A percentile compares a stretch with the other conserved stretches of the same genome.
phyloP scores from a whole-genome alignment of 352 stramenopile genomes.

The Phytophthora ohioensis region DNA sequence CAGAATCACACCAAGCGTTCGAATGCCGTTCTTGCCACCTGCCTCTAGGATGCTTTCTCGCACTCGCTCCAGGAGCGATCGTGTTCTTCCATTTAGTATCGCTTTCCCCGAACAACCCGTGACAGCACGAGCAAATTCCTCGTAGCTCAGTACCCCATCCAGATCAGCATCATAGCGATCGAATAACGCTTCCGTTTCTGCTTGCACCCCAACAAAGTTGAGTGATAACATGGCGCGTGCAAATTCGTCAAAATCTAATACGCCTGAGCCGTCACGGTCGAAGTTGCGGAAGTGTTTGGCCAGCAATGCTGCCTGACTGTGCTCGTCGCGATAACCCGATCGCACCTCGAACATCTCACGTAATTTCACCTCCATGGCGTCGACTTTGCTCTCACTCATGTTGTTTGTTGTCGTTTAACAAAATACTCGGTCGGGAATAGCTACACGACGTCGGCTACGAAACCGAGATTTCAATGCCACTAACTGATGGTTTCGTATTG shows the following conservation, averaged over 20 bases:
- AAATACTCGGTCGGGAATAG: neutral
- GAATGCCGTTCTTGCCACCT: slow-evolving; percentile 80
- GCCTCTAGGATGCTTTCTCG: slow-evolving; percentile 63
- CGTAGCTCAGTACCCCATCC: slow-evolving; percentile 79
- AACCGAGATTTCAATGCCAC: neutral
- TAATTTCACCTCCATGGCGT: slow-evolving; percentile 65
- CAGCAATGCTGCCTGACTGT: slow-evolving; percentile 57
- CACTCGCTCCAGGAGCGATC: slow-evolving; percentile 54
- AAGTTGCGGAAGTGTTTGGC: slow-evolving; percentile 84
- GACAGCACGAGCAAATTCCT: slow-evolving; percentile 69
- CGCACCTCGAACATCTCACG: slow-evolving; percentile 76
- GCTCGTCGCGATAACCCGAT: slow-evolving; percentile 72
- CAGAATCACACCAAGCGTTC: slow-evolving; percentile 71
- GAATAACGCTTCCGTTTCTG: slow-evolving; percentile 87
- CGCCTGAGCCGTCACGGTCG: slow-evolving; percentile 71
- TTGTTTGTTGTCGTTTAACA: neutral
- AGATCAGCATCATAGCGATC: slow-evolving; percentile 90
- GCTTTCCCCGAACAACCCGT: slow-evolving; percentile 42
- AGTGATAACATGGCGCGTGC: slow-evolving; percentile 84
- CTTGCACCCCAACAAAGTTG: slow-evolving; percentile 91
- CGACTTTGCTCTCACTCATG: slow-evolving; percentile 50
- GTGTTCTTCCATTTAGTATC: slow-evolving; percentile 21
- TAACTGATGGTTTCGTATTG: neutral
- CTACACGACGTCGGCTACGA: neutral
- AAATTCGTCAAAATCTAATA: slow-evolving; percentile 91